A percentile compares a stretch with the other conserved stretches of the same genome.
phyloP scores from a whole-genome alignment of 805 yeast genomes.

The Kodamaea restingae region DNA sequence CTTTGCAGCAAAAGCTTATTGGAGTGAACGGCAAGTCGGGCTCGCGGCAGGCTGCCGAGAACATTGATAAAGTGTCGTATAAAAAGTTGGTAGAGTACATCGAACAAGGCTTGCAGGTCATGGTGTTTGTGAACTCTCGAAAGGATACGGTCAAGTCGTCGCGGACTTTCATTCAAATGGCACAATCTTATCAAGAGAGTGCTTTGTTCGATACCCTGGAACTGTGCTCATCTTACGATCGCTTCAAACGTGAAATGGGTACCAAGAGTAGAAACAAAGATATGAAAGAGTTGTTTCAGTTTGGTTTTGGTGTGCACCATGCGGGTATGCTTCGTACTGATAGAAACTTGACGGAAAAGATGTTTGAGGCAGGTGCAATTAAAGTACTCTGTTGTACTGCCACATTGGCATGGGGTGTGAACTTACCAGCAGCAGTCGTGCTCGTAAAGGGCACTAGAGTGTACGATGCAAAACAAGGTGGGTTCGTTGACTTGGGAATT shows the following conservation, averaged over 20 bases:
- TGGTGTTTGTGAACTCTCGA: conserved; percentile 95
- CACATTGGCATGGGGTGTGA: conserved; percentile 99
- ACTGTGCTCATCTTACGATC: conserved; percentile 33
- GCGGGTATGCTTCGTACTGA: conserved; percentile 95
- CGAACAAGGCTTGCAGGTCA: conserved; percentile 74
- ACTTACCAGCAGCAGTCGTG: conserved; percentile 96
- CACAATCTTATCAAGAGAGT: conserved; percentile 55
- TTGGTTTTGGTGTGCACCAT: conserved; percentile 92
- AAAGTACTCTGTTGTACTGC: conserved; percentile 94
- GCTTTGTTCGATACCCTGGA: conserved; percentile 56
- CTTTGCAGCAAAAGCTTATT: conserved; percentile 78
- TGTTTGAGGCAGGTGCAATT: conserved; percentile 82
- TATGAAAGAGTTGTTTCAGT: conserved; percentile 68
- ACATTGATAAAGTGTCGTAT: conserved; percentile 71
- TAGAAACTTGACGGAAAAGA: conserved; percentile 80
- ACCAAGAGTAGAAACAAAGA: conserved; percentile 71
- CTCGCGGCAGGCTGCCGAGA: conserved; percentile 62
- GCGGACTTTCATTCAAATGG: conserved; percentile 62
- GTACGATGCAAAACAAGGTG: conserved; percentile 92
- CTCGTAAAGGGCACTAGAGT: conserved; percentile 95
- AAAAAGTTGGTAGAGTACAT: conserved; percentile 69
- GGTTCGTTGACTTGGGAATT: conserved; percentile 87
- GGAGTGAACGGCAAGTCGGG: conserved; percentile 90
- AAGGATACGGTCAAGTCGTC: conserved; percentile 89
- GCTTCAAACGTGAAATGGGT: conserved; percentile 60